Conservation (phyloP, 2,329 filamentous ascomycete genomes). For the Alternaria angustiovoidea region DNA sequence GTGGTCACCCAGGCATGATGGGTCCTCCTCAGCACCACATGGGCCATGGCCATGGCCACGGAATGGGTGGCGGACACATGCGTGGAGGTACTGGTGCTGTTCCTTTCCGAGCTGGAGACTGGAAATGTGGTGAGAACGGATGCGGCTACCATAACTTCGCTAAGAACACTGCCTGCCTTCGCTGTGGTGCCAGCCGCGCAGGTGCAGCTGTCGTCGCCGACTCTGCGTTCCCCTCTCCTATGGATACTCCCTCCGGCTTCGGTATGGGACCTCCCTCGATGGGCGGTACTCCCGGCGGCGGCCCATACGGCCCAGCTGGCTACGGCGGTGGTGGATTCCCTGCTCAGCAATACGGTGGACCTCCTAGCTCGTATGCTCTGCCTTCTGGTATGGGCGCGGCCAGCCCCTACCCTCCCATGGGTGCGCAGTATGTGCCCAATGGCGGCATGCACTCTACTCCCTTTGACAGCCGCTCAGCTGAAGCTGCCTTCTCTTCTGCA, state of each 20-base stretch:
- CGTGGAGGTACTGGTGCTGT: conserved; percentile 85
- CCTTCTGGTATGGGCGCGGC: conserved; percentile 85
- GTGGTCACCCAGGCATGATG: conserved; percentile 69
- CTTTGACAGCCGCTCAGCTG: conserved; percentile 92
- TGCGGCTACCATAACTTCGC: conserved; percentile 99
- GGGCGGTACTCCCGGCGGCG: conserved; percentile 73
- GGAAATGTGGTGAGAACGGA: conserved; percentile 97
- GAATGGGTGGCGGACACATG: conserved; percentile 62
- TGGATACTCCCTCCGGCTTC: conserved; percentile 85
- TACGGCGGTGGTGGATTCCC: conserved; percentile 71
- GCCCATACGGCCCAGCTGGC: conserved; percentile 74
- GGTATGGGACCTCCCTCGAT: conserved; percentile 89
- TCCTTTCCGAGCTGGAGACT: conserved; percentile 97
- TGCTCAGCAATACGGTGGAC: conserved; percentile 83
- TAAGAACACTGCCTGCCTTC: conserved; percentile 97
- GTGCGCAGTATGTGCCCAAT: conserved; percentile 77
- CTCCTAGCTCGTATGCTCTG: conserved; percentile 86
- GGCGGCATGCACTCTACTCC: conserved; percentile 82
- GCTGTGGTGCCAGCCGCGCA: conserved; percentile 93
- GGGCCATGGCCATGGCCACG: conserved; percentile 60
- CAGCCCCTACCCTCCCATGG: conserved; percentile 79
- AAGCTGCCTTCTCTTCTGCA: conserved; percentile 91
- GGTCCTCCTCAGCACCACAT: conserved; percentile 71
- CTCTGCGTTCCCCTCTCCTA: conserved; percentile 87
- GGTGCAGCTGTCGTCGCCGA: conserved; percentile 94